phyloP scores from a whole-genome alignment of 2,329 filamentous ascomycete species.

The Alternaria ventricosa region DNA sequence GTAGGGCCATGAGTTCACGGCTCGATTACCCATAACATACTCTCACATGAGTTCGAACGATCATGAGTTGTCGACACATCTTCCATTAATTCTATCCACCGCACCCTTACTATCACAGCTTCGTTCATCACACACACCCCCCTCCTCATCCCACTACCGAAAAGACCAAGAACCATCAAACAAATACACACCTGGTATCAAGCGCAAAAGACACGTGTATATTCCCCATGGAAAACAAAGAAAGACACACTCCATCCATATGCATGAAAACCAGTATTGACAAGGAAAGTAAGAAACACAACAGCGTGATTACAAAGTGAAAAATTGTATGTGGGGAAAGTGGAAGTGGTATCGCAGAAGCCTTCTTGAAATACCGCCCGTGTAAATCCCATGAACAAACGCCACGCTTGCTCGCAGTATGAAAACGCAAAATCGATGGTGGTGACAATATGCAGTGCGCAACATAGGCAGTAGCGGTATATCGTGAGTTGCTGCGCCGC shows the following conservation, averaged over 20 bases:
- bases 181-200: conserved; percentile 2
- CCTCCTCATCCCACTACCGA: neutral
- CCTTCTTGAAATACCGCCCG: neutral
- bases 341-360: conserved; percentile 2
- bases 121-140: neutral
- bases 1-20: no score
- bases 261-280: neutral
- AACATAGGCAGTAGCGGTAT: neutral
- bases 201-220: conserved; percentile 3
- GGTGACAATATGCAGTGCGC: neutral
- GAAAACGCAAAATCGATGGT: neutral
- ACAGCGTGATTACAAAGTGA: neutral
- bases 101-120: neutral
- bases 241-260: conserved; percentile 2
- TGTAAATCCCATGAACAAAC: neutral
- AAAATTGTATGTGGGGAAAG: neutral
- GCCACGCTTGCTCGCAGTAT: conserved; percentile 1
- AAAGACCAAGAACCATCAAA: neutral
- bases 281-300: neutral
- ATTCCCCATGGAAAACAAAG: neutral
- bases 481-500: neutral
- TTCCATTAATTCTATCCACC: neutral
- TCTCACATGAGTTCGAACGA: neutral
- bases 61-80: neutral
- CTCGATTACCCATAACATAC: no score